A percentile compares a stretch with the other conserved stretches of the same genome.
Evolutionary conservation across 1,284 basidiomycete genomes (phyloP).

Genomic region (Serendipita sp.): DNA sequence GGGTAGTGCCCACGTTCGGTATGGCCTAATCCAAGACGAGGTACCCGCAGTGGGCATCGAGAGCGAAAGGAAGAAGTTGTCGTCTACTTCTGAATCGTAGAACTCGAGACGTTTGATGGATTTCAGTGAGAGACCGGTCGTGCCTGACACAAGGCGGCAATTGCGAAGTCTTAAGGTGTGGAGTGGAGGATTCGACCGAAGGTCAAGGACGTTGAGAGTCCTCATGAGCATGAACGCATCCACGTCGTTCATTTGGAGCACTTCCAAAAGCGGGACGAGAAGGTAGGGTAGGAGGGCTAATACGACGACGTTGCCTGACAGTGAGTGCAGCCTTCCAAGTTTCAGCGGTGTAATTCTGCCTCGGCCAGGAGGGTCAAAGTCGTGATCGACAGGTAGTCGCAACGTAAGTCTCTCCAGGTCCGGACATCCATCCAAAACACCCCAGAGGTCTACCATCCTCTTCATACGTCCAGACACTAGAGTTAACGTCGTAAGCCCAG

Average conservation of each 20-base stretch:
- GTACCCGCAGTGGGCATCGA: constrained; percentile 4
- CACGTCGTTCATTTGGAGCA: constrained; percentile 1
- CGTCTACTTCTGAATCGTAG: constrained; percentile 6
- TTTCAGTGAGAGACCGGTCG: constrained; percentile 1
- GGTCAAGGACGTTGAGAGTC: constrained; percentile 3
- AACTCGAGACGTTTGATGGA: constrained; percentile 5
- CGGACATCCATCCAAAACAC: background rate
- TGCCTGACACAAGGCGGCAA: constrained; percentile 4
- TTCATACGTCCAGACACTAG: constrained; percentile 1
- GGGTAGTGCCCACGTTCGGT: background rate
- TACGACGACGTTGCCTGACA: background rate
- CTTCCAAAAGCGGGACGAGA: background rate
- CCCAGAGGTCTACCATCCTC: background rate
- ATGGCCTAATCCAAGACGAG: background rate
- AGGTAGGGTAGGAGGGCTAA: background rate
- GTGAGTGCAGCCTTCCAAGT: background rate
- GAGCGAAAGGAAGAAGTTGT: constrained; percentile 1
- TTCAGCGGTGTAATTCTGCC: background rate
- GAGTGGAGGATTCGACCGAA: background rate
- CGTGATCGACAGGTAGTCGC: constrained; percentile 1
- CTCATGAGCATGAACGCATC: constrained; percentile 3
- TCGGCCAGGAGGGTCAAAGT: constrained; percentile 2
- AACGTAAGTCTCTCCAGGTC: background rate
- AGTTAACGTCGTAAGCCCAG: background rate
- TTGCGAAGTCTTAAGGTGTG: background rate